phyloP scores from a whole-genome alignment of 2,329 filamentous ascomycete genomes.

The Chaetomium globosum region DNA sequence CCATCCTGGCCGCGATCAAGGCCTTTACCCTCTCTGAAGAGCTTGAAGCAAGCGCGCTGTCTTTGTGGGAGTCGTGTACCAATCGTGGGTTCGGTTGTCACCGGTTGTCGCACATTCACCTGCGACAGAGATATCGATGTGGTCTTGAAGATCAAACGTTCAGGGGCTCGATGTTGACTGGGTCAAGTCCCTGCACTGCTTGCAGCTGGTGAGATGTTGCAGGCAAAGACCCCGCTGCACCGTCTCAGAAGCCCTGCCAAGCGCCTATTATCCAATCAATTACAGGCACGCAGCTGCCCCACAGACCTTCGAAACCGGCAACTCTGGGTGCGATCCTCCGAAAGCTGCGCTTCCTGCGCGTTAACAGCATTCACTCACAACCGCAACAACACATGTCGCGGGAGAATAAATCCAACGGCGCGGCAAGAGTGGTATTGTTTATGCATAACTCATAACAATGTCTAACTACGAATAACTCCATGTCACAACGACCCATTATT shows the following conservation, averaged over 20 bases:
- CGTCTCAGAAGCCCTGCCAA: slow-evolving; percentile 24
- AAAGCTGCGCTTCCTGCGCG: not conserved
- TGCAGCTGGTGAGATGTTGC: slow-evolving; percentile 3
- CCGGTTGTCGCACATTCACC: slow-evolving; percentile 3
- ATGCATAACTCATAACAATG: not conserved
- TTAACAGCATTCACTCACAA: not conserved
- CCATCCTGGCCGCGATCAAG: not conserved
- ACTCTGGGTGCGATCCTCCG: not conserved
- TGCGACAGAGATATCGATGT: slow-evolving; percentile 26
- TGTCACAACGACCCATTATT: not conserved
- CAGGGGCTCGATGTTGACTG: slow-evolving; percentile 18
- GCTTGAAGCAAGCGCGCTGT: slow-evolving; percentile 10
- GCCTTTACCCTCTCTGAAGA: not conserved
- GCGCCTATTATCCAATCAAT: slow-evolving; percentile 24
- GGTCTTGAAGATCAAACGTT: slow-evolving; percentile 33
- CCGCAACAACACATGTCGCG: not conserved
- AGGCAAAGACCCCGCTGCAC: not conserved
- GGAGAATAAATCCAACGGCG: not conserved
- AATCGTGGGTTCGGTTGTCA: slow-evolving; percentile 1
- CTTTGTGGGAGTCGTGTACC: not conserved
- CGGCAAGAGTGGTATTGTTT: not conserved
- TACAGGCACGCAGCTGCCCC: slow-evolving; percentile 5
- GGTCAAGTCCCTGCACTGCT: slow-evolving; percentile 18
- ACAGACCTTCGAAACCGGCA: slow-evolving; percentile 30
- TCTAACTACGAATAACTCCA: not conserved